Conservation (phyloP, 108 stramenopile species). For the Discostella pseudostelligera region DNA sequence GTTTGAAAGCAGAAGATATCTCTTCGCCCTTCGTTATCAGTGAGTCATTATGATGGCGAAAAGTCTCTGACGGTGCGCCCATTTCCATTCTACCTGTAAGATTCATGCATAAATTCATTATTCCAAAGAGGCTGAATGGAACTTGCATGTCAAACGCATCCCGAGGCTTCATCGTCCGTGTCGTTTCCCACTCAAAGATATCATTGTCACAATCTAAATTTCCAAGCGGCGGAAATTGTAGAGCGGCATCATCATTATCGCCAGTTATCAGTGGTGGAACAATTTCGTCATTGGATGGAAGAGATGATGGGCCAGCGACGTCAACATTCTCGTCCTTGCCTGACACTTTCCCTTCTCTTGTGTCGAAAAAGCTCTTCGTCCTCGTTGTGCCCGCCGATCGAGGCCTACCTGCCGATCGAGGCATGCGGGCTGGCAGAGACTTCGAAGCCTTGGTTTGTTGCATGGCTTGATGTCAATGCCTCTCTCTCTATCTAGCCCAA, state of each 20-base stretch:
- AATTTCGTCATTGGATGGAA: slow-evolving; percentile 4
- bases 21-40: background rate
- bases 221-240: slow-evolving; percentile 2
- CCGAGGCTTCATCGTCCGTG: slow-evolving; percentile 7
- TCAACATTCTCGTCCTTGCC: slow-evolving; percentile 2
- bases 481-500: too few species aligned
- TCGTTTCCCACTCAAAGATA: slow-evolving; percentile 13
- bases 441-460: too few species aligned
- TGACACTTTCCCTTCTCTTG: slow-evolving; percentile 1
- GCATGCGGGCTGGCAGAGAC: too few species aligned
- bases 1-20: background rate
- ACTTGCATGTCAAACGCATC: slow-evolving; percentile 3
- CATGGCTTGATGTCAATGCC: too few species aligned
- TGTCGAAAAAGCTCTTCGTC: slow-evolving; percentile 31
- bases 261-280: background rate
- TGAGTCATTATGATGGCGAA: background rate
- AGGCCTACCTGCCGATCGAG: slow-evolving; percentile 3
- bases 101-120: background rate
- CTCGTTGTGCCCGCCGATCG: slow-evolving; percentile 25
- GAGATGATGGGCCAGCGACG: slow-evolving; percentile 3
- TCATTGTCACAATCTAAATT: slow-evolving; percentile 4
- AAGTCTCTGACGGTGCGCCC: background rate
- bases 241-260: background rate
- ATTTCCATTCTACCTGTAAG: background rate
- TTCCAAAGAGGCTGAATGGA: slow-evolving; percentile 10